Conservation (phyloP, 2,329 filamentous ascomycete genomes). For the Aspergillus sp. region DNA sequence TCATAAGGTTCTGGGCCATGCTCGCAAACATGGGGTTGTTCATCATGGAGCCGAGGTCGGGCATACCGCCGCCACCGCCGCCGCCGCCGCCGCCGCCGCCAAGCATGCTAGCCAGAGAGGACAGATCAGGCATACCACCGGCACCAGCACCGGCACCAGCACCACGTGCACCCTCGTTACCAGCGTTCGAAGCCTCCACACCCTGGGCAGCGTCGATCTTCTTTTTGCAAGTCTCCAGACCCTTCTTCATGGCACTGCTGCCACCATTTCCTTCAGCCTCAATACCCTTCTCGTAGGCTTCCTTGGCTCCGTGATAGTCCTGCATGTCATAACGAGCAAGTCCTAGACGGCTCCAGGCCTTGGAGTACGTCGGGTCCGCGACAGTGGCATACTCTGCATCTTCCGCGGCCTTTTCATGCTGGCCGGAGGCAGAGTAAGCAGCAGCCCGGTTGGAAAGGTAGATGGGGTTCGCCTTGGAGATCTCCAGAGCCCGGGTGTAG, state of each 20-base stretch:
- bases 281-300: slow-evolving; percentile 89
- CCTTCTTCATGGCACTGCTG: slow-evolving; percentile 95
- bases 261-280: slow-evolving; percentile 90
- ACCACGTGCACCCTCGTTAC: slow-evolving; percentile 38
- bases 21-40: slow-evolving; percentile 96
- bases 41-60: slow-evolving; percentile 81
- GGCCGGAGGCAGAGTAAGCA: slow-evolving; percentile 74
- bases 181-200: slow-evolving; percentile 47
- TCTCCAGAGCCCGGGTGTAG: slow-evolving; percentile 78
- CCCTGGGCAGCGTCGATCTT: slow-evolving; percentile 72
- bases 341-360: slow-evolving; percentile 91
- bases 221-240: slow-evolving; percentile 85
- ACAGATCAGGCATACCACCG: slow-evolving; percentile 65
- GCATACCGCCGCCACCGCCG: slow-evolving; percentile 62
- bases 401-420: slow-evolving; percentile 74
- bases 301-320: slow-evolving; percentile 85
- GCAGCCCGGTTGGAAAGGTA: slow-evolving; percentile 97
- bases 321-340: slow-evolving; percentile 87
- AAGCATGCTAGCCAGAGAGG: slow-evolving; percentile 65
- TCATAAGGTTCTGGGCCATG: slow-evolving; percentile 97
- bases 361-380: slow-evolving; percentile 88
- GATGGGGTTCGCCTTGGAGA: slow-evolving; percentile 82
- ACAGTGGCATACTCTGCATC: slow-evolving; percentile 88
- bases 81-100: slow-evolving; percentile 54
- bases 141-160: slow-evolving; percentile 23